Base-by-base conservation (phyloP, 2,329 filamentous ascomycete species). In the Epicoccum nigrum region DNA sequence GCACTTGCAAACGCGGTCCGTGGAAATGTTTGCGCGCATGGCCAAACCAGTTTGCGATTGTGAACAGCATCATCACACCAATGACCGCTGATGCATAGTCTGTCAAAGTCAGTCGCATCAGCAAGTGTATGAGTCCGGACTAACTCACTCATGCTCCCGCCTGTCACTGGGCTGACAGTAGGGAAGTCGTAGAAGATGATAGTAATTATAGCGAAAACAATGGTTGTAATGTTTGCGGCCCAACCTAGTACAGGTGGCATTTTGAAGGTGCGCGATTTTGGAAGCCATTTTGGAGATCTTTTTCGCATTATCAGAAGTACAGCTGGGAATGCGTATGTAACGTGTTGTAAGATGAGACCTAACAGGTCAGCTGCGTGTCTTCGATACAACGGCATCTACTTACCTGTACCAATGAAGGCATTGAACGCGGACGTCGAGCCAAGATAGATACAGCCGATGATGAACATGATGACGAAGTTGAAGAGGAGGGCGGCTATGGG, bases 111-210 rank as follows among this genome's bases (percentile, higher is more conserved):
- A 47, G 37, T 37, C 4, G 16, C 27, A 7, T 9, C 34, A 33
- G 15, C 11, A 33, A 7, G 3, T 9, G 12, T n/a, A 4, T 13
- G 13, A n/a, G 15, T 5, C 12, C 2, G 7, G 20, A 9, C 3
- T 5, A 8, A 44, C 57, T 58, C 53, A 71, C 67, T 70, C 68
- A 71, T 71, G 38, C 60, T 66, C 2, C 47, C 59, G 6, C 59
- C 65, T 9, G 55, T 63, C 2, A 66, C 63, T 1, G 67, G 67
- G 27, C 62, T 45, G n/a, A 41, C 43, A 7, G 63, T 54, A 3
- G 69, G 69, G 23, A 73, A 69, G 41, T 58, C 45, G 49, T 68
- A 73, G 45, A 71, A 72, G 6, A 71, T 28, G 5, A 69, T 48
- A 12, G 57, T 58, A 15, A 71, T 28, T 4, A 65, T 20, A 1